Conservation (phyloP, 441 rosid genomes). For the Erodium texanum region DNA sequence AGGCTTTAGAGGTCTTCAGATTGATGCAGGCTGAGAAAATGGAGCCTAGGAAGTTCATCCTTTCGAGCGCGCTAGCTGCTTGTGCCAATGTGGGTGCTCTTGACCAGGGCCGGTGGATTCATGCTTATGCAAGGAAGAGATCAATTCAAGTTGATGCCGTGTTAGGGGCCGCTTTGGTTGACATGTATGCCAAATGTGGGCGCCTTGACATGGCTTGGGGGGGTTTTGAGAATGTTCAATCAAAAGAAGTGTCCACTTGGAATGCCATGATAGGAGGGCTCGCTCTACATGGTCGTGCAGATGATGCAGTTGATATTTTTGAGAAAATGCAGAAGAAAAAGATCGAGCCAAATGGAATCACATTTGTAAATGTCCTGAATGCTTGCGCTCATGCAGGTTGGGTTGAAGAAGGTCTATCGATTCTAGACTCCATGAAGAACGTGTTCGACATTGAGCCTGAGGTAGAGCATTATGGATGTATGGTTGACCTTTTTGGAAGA, state of each 20-base stretch:
- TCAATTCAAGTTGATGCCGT: constrained; percentile 28
- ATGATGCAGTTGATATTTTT: constrained; percentile 47
- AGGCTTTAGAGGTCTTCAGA: constrained; percentile 26
- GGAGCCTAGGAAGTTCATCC: constrained; percentile 22
- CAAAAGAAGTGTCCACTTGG: constrained; percentile 69
- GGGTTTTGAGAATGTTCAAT: constrained; percentile 66
- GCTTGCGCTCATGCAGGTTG: constrained; percentile 26
- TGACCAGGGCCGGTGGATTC: constrained; percentile 27
- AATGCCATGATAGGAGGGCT: constrained; percentile 67
- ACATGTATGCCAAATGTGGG: constrained; percentile 44
- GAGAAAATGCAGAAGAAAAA: constrained; percentile 43
- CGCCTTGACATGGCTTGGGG: constrained; percentile 31
- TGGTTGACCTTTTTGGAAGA: constrained; percentile 79
- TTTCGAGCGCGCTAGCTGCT: constrained; percentile 22
- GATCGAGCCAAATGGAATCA: constrained; percentile 24
- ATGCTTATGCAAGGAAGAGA: constrained; percentile 20
- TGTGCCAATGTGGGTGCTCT: constrained; percentile 26
- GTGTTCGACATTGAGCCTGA: constrained; percentile 22
- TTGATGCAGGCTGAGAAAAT: constrained; percentile 24
- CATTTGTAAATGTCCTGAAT: constrained; percentile 19
- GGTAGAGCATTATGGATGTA: constrained; percentile 65
- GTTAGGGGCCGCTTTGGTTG: constrained; percentile 54
- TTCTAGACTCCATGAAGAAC: constrained; percentile 19
- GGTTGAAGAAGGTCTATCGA: constrained; percentile 20
- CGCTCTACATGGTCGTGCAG: constrained; percentile 55